Evolutionary conservation across 2,329 filamentous ascomycete genomes (phyloP), one percentile per base, ranked within the genome.

Genomic region (Trichoderma hamatum): DNA sequence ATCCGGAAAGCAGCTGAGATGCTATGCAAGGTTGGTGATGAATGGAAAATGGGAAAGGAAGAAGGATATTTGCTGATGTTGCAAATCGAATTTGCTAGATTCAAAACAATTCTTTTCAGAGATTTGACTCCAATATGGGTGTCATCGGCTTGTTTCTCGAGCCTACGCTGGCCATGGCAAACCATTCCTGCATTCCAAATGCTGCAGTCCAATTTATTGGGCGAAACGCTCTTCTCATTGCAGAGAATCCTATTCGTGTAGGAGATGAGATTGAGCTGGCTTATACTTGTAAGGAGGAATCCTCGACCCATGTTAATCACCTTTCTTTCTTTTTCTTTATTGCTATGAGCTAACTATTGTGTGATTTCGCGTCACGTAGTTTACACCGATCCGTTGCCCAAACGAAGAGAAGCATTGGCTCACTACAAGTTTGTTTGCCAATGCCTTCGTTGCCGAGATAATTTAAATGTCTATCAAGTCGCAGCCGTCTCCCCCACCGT

Each of bases 161-260:
- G 71, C 81, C 85, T 0, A 82, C 76, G 3, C 78, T 89, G 52
- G 85, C 87, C 69, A 88, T 89, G 83, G 82, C 83, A 26, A 90
- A 90, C 71, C 88, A 90, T 74, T 88, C 87, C 0, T 90, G 88
- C 71, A 75, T 84, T 2, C 88, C 88, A 3, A 90, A 89, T 71
- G 86, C 88, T 1, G 80, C 84, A 59, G 84, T 90, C 19, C 82
- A 84, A 54, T 89, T 89, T 64, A 72, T 83, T 49, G 84, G 84
- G 4, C 81, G 87, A 6, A 80, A 77, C 4, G 84, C 86, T 3
- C 77, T 84, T 3, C 76, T 90, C 16, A 81, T 84, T 46, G 85
- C 88, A 2, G 81, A 85, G 66, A 75, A 73, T 26, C 75, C 79
- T 3, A 88, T 90, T 52, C 73, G 80, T 16, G 74, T 79, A 36